These are phyloP conservation scores for Mycogone perniciosa DNA, from an alignment of 2,329 filamentous ascomycete species.

Conservation along the genomic window DNA sequence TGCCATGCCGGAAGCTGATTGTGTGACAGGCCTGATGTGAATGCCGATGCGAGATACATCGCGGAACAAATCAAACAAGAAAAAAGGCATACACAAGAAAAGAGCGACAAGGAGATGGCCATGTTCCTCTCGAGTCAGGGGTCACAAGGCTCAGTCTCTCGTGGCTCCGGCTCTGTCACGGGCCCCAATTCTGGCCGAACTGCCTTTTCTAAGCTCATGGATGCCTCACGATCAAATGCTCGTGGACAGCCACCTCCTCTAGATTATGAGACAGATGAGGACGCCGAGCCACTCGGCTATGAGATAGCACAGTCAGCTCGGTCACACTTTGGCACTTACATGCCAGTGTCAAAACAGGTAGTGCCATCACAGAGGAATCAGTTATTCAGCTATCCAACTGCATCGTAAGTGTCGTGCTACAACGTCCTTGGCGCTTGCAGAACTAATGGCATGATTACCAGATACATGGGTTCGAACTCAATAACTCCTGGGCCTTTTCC, in stretches of 20 bases:
- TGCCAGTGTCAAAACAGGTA: no score
- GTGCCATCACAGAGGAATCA: no score
- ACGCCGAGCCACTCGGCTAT: neutral
- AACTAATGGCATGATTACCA: neutral
- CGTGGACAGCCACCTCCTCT: neutral
- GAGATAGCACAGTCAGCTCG: neutral
- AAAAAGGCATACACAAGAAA: slow-evolving; percentile 26
- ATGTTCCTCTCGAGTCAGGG: slow-evolving; percentile 21
- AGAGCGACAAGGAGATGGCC: slow-evolving; percentile 24
- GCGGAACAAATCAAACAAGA: slow-evolving; percentile 30
- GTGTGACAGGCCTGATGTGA: slow-evolving; percentile 28
- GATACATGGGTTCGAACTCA: neutral
- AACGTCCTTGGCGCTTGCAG: neutral
- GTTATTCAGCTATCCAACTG: no score
- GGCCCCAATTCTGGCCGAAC: neutral
- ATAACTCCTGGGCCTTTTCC: neutral
- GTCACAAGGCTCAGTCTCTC: neutral
- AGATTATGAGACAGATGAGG: neutral
- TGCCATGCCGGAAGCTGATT: slow-evolving; percentile 15
- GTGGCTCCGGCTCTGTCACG: neutral
- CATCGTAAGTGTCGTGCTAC: no score
- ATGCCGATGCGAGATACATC: slow-evolving; percentile 22
- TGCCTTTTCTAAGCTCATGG: slow-evolving; percentile 14
- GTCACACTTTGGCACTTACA: no score
- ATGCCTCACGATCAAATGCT: slow-evolving; percentile 13